A percentile compares a stretch with the other conserved stretches of the same genome.
These are phyloP conservation scores for Biscogniauxia marginata DNA, from an alignment of 2,329 filamentous ascomycete species.

Conservation along the genomic window DNA sequence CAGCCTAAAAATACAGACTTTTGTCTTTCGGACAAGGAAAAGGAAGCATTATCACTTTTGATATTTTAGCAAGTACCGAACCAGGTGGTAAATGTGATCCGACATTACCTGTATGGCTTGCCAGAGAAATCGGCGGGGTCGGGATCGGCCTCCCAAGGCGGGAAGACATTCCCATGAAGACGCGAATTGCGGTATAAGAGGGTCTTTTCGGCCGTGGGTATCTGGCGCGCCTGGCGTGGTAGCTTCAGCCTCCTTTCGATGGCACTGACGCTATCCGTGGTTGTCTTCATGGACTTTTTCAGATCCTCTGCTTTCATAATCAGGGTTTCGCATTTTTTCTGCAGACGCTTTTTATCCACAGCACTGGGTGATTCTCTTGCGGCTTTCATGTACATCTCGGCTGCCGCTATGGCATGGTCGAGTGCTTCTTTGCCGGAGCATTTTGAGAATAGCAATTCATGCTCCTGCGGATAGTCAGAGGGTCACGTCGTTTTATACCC, in stretches of 20 bases:
- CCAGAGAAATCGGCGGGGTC: conserved; percentile 61
- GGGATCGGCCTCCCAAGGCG: conserved; percentile 74
- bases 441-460: conserved; percentile 43
- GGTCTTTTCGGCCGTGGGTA: conserved; percentile 70
- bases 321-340: conserved; percentile 66
- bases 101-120: conserved; percentile 60
- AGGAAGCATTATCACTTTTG: conserved; percentile 64
- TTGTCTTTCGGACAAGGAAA: conserved; percentile 75
- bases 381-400: conserved; percentile 80
- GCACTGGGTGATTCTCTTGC: conserved; percentile 58
- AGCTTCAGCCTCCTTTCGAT: conserved; percentile 29
- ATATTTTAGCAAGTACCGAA: conserved; percentile 16
- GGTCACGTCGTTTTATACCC: not conserved
- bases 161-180: conserved; percentile 80
- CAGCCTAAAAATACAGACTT: conserved; percentile 76
- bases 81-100: conserved; percentile 11
- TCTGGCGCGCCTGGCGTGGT: conserved; percentile 52
- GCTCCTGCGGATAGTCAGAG: conserved; percentile 41
- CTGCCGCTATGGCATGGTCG: conserved; percentile 70
- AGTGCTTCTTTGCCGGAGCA: conserved; percentile 65
- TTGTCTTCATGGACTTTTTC: conserved; percentile 46
- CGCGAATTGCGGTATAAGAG: conserved; percentile 75
- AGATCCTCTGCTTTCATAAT: conserved; percentile 73
- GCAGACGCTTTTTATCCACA: conserved; percentile 65
- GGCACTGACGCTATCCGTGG: conserved; percentile 18